Evolutionary conservation across 2,329 filamentous ascomycete species (phyloP), one percentile per base, ranked within the genome.

Genomic region (Laburnicola sp.): DNA sequence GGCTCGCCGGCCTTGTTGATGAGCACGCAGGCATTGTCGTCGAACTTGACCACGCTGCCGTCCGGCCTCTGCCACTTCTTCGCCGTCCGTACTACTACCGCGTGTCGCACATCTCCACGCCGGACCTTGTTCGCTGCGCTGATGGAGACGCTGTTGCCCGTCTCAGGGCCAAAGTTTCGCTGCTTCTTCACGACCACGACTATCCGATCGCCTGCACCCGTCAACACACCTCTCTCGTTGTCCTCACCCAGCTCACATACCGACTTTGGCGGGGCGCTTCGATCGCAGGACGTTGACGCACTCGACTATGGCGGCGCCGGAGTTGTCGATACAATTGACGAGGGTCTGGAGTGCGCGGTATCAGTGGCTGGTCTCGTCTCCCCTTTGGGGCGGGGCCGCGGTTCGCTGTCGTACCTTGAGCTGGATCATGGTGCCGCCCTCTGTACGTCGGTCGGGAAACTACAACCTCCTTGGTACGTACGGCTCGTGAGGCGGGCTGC

Each of bases 261-360:
- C 94, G 69, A 99, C 92, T 69, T 86, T 87, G 53, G 93, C 94
- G 68, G 87, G 85, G 62, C 86, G 81, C 79, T 97, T 96, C 79
- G 93, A 94, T 70, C 90, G 90, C 68, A 99, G 80, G 57, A 97
- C 88, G 73, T 93, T 88, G 73, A 88, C 89, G 78, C 94, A 99
- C 80, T 99, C 94, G 77, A 97, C 94, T 62, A 99, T 82, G 66
- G 94, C 92, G 64, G 94, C 94, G 73, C 94, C 94, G 60, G 94
- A 97, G 81, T 97, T 99, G 87, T 99, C 94, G 85, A 99, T 97
- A 86, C 94, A 97, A 78, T 94, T 97, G 68, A 99, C 84, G 85
- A 99, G 91, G 73, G 92, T 89, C 94, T 79, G 75, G 59, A 78
- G 55, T 55, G 51, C 36, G 51, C 38, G 58, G 62, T 90, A 96